Evolutionary conservation across 495 filamentous ascomycete species (phyloP).

Genomic region (Talaromyces trachyspermus): DNA sequence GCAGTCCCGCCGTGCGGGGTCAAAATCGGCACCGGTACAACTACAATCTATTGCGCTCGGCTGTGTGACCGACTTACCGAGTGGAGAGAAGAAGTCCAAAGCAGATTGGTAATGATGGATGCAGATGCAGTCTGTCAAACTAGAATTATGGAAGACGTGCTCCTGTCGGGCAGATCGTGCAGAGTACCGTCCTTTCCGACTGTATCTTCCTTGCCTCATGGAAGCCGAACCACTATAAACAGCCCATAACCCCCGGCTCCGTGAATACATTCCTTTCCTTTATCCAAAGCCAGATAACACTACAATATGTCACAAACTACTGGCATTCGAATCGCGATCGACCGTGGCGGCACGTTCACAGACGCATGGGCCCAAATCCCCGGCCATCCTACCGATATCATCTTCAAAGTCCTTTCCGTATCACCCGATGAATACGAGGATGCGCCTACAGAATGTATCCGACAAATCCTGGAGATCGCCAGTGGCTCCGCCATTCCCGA

Average conservation of each 20-base stretch:
- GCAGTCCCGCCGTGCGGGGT: background rate
- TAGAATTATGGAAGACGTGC: slow-evolving; percentile 3
- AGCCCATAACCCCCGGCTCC: background rate
- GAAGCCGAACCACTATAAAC: slow-evolving; percentile 4
- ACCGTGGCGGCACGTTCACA: slow-evolving; percentile 60
- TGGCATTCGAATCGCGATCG: slow-evolving; percentile 56
- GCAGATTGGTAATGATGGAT: slow-evolving; percentile 2
- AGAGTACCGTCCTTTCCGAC: slow-evolving; percentile 3
- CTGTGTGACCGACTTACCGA: slow-evolving; percentile 4
- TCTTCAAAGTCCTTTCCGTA: slow-evolving; percentile 83
- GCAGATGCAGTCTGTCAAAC: slow-evolving; percentile 4
- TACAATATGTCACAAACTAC: slow-evolving; percentile 47
- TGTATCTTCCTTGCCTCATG: background rate
- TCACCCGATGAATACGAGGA: slow-evolving; percentile 84
- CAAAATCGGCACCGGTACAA: background rate
- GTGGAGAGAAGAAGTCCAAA: slow-evolving; percentile 7
- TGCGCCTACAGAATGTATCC: slow-evolving; percentile 85
- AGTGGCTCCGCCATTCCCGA: slow-evolving; percentile 70
- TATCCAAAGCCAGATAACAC: slow-evolving; percentile 4
- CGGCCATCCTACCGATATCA: slow-evolving; percentile 58
- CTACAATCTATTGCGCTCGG: slow-evolving; percentile 3
- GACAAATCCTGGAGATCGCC: slow-evolving; percentile 80
- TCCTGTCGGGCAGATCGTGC: background rate
- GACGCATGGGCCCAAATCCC: slow-evolving; percentile 51
- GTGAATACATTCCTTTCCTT: slow-evolving; percentile 1